A percentile compares a stretch with the other conserved stretches of the same genome.
phyloP scores from a whole-genome alignment of 306 rosid genomes.

The Lathyrus tuberosus region DNA sequence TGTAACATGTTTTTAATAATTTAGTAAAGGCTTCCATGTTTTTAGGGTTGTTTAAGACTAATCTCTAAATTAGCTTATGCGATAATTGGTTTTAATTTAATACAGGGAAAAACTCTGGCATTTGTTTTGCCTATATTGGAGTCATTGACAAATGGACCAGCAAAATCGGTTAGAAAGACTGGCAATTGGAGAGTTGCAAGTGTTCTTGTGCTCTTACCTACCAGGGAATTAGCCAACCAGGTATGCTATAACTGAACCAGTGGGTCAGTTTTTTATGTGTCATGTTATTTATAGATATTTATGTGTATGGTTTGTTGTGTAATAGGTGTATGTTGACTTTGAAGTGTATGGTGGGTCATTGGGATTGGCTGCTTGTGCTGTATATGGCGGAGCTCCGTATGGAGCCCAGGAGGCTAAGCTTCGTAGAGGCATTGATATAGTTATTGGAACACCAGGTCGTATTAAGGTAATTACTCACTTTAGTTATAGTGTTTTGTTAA shows the following conservation, averaged over 20 bases:
- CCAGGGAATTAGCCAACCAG: constrained; percentile 89
- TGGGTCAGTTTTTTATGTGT: neutral
- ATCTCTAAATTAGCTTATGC: no score
- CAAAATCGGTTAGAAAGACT: constrained; percentile 52
- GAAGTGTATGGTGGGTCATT: constrained; percentile 71
- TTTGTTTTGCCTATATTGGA: constrained; percentile 84
- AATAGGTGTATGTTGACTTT: constrained; percentile 78
- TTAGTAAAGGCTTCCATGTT: no score
- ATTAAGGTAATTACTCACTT: constrained; percentile 55
- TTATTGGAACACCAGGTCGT: constrained; percentile 94
- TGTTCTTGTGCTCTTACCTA: constrained; percentile 92
- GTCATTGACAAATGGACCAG: constrained; percentile 68
- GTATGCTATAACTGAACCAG: constrained; percentile 33
- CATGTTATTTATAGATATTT: neutral
- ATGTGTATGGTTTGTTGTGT: constrained; percentile 8
- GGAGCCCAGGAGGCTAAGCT: constrained; percentile 56
- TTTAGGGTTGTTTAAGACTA: no score
- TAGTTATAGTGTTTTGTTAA: neutral
- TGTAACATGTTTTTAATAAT: no score
- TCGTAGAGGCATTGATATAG: constrained; percentile 78
- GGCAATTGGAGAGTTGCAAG: constrained; percentile 75
- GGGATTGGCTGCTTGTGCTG: constrained; percentile 68
- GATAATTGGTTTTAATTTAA: no score
- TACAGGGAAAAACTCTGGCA: no score
- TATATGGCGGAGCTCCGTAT: constrained; percentile 81